Evolutionary conservation across 768 basidiomycete species (phyloP).

Genomic region (Gloeopeniophorella convolvens): DNA sequence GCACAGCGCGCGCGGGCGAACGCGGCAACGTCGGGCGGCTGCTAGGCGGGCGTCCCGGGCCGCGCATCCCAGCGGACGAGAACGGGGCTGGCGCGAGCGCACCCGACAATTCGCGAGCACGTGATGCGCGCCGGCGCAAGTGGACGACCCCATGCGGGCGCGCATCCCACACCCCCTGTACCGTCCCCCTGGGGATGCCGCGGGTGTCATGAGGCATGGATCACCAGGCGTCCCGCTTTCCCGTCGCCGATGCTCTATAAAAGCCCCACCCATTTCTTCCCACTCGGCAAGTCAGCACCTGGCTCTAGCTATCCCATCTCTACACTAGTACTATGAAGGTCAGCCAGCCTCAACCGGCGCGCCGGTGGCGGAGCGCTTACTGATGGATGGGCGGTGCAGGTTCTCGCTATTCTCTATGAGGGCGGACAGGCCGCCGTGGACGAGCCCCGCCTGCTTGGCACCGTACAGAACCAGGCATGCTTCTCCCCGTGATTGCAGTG

Average conservation of each 20-base stretch:
- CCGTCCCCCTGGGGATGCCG: not conserved
- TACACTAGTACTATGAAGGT: slow-evolving; percentile 1
- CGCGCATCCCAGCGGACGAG: too few relatives aligned
- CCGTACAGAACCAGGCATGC: slow-evolving; percentile 68
- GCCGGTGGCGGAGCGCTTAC: too few relatives aligned
- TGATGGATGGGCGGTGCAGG: slow-evolving; percentile 36
- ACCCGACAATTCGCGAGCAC: too few relatives aligned
- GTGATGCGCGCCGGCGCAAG: too few relatives aligned
- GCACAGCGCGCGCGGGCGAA: too few relatives aligned
- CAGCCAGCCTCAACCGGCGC: too few relatives aligned
- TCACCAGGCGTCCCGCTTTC: not conserved
- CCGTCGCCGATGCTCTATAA: not conserved
- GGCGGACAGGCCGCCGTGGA: slow-evolving; percentile 58
- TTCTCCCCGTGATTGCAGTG: not conserved
- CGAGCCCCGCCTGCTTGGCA: slow-evolving; percentile 73
- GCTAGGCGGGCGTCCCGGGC: too few relatives aligned
- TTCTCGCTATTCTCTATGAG: slow-evolving; percentile 70
- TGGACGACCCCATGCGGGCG: too few relatives aligned
- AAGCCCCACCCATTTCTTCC: not conserved
- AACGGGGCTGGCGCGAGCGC: too few relatives aligned
- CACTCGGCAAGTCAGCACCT: not conserved
- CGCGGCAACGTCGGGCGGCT: too few relatives aligned
- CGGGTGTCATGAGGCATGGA: not conserved
- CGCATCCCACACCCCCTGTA: too few relatives aligned
- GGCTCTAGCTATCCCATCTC: not conserved